Base-by-base conservation (phyloP, 352 stramenopile species). In the Phytophthora pluvialis region DNA sequence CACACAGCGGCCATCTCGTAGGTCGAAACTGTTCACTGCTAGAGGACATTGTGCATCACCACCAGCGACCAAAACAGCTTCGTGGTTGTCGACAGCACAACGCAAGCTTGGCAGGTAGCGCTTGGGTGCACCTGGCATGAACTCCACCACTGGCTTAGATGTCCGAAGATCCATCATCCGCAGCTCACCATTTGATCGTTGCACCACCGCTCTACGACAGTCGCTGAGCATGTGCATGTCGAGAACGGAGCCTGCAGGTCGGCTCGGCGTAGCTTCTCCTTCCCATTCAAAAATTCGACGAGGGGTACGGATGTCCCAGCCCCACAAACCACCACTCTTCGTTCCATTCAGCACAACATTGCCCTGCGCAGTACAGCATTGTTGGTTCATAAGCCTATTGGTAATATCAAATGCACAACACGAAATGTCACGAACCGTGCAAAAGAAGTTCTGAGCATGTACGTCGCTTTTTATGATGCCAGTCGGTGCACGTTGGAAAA, bases 261-360 rank as follows among this genome's bases (percentile, higher is more conserved):
- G 21, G 12, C 31, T 12, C 11, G 45, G 38, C 9, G 13, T 36
- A 28, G 16, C 12, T 25, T 68, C 43, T 28, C 21, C 44, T 49
- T 67, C 47, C 57, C 32, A 65, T 43, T 78, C 70, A 43, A 65
- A 73, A 48, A 55, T 48, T 31, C 70, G 70, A 50, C 58, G 53
- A 50, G 58, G 49, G 36, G 63, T 39, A 32, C 79, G 79, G 16
- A 82, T 46, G 38, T 88, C 79, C 79, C 79, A 88, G 6, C 81
- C 66, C 79, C 79, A 88, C 15, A 70, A 70, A 1, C 58, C 69
- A 3, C 79, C 79, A 25, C 60, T 77, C 16, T 77, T 78, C 11
- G 77, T 81, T 21, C 79, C 79, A 57, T 88, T 88, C 16, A 84
- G 2, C 32, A 88, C 56, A n/a, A 77, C 64, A 13, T 76, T 58